phyloP scores from a whole-genome alignment of 31 red algal genomes.

The Odonthalia washingtoniensis region DNA sequence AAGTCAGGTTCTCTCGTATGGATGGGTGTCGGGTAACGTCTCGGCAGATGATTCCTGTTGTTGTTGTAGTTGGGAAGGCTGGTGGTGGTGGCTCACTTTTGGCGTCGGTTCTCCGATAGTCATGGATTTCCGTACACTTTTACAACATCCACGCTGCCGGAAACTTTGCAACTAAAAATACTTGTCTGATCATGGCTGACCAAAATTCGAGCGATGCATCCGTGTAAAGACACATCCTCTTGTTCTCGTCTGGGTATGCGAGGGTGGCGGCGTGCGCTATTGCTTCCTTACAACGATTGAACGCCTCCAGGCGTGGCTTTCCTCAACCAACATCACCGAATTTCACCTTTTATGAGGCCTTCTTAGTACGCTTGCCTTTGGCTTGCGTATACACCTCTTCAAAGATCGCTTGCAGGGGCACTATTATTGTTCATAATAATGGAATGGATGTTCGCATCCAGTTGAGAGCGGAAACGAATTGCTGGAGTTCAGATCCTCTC shows the following conservation, averaged over 20 bases:
- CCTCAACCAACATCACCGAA: background rate
- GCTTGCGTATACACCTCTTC: background rate
- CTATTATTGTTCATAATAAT: background rate
- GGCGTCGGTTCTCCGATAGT: too few relatives aligned
- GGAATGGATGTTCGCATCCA: too few relatives aligned
- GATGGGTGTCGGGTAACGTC: too few relatives aligned
- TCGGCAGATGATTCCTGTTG: too few relatives aligned
- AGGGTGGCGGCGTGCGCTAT: background rate
- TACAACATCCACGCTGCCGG: background rate
- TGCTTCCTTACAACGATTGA: background rate
- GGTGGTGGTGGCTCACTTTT: too few relatives aligned
- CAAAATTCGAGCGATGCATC: background rate
- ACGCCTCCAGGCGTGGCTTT: background rate
- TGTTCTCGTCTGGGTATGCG: background rate
- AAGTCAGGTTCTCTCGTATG: too few relatives aligned
- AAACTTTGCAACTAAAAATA: background rate
- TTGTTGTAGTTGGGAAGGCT: too few relatives aligned
- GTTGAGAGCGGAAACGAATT: too few relatives aligned
- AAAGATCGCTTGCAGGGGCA: background rate
- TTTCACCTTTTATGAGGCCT: background rate
- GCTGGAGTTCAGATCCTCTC: too few relatives aligned
- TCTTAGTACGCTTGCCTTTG: background rate
- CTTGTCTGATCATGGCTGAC: background rate
- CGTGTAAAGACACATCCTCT: background rate
- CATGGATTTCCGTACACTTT: background rate